Conservation (phyloP, 2,329 filamentous ascomycete genomes). For the Sporothrix dimorphospora region DNA sequence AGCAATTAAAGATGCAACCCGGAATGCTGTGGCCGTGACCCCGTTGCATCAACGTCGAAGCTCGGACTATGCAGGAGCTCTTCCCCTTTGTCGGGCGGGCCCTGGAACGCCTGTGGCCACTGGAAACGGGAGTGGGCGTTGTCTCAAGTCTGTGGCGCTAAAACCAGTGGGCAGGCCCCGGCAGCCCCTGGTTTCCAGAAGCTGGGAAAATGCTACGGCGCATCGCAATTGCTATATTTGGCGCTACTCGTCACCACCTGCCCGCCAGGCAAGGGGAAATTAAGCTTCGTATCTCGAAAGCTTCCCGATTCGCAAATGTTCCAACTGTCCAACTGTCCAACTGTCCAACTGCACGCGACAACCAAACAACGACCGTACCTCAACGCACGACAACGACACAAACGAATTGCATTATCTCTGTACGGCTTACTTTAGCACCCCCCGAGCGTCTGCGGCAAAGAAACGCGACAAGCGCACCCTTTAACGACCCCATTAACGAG, state of each 20-base stretch:
- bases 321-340: constrained; percentile 3
- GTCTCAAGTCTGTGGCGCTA: constrained; percentile 28
- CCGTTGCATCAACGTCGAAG: background rate
- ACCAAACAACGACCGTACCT: background rate
- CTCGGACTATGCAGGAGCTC: constrained; percentile 24
- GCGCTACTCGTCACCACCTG: background rate
- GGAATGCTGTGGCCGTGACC: background rate
- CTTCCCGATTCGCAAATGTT: background rate
- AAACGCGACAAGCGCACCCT: constrained; percentile 2
- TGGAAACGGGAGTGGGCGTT: background rate
- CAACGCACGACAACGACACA: background rate
- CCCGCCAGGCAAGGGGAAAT: constrained; percentile 9
- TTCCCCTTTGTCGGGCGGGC: constrained; percentile 2
- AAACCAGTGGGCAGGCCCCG: constrained; percentile 8
- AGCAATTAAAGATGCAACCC: background rate
- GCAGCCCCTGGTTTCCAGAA: constrained; percentile 23
- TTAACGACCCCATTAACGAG: background rate
- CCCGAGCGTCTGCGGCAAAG: background rate
- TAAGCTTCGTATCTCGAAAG: constrained; percentile 23
- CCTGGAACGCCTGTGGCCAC: background rate
- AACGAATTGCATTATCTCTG: background rate
- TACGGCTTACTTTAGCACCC: background rate
- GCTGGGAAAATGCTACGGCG: constrained; percentile 1
- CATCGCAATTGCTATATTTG: constrained; percentile 19
- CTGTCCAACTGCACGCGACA: constrained; percentile 8